A percentile compares a stretch with the other conserved stretches of the same genome.
These are phyloP conservation scores for Scytalidium lignicola DNA, from an alignment of 2,329 filamentous ascomycete genomes.

Conservation along the genomic window DNA sequence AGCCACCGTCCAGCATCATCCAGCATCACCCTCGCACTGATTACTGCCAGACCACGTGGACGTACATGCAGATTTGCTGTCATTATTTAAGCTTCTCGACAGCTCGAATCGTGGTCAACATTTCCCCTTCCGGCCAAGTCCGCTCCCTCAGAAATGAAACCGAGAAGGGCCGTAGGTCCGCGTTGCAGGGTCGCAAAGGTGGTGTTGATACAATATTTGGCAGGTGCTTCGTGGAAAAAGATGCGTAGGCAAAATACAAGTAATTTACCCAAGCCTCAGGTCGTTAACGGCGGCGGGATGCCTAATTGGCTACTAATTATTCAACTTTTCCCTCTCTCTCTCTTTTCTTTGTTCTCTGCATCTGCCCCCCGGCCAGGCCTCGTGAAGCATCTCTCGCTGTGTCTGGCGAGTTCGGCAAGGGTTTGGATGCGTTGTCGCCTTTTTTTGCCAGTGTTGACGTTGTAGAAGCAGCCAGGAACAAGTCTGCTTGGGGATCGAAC, in stretches of 20 bases:
- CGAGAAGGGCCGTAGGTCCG: constrained; percentile 10
- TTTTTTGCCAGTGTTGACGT: background rate
- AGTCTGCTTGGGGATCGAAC: background rate
- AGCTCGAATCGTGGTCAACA: background rate
- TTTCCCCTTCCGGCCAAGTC: constrained; percentile 11
- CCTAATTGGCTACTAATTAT: background rate
- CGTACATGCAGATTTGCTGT: constrained; percentile 1
- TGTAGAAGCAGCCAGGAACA: background rate
- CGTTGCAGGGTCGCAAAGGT: background rate
- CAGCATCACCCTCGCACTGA: constrained; percentile 1
- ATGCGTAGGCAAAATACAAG: background rate
- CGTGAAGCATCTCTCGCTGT: background rate
- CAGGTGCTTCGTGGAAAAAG: background rate
- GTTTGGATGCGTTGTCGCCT: background rate
- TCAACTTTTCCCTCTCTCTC: background rate
- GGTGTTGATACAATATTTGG: background rate
- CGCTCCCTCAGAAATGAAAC: constrained; percentile 11
- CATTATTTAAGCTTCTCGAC: background rate
- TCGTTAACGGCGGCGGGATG: background rate
- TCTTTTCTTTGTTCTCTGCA: background rate
- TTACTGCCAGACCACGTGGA: background rate
- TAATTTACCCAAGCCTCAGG: background rate
- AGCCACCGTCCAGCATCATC: constrained; percentile 4
- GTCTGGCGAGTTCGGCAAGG: background rate
- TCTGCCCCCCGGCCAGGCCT: background rate